Evolutionary conservation across 2,329 filamentous ascomycete species (phyloP).

Genomic region (Sarocladiaceae sp.): DNA sequence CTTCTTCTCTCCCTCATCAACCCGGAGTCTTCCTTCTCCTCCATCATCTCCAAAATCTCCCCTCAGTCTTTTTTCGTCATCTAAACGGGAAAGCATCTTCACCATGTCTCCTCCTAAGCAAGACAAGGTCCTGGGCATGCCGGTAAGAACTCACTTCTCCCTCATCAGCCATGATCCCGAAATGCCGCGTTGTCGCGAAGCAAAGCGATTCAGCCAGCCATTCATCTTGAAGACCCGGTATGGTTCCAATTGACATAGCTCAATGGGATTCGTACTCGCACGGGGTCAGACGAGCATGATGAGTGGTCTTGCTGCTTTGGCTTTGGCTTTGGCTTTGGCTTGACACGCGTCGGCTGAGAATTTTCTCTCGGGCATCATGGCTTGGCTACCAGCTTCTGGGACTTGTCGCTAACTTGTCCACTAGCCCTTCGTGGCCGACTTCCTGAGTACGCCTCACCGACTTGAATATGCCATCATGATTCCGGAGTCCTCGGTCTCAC

Average conservation of each 20-base stretch:
- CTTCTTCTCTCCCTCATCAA: constrained; percentile 9
- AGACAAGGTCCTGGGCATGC: constrained; percentile 62
- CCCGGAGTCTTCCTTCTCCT: constrained; percentile 16
- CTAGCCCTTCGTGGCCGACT: constrained; percentile 94
- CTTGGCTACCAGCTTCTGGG: neutral
- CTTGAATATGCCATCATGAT: neutral
- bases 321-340: neutral
- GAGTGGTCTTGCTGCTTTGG: too few species aligned
- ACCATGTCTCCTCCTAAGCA: constrained; percentile 53
- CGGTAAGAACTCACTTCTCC: constrained; percentile 42
- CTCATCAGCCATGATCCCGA: constrained; percentile 14
- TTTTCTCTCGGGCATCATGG: neutral
- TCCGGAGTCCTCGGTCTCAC: neutral
- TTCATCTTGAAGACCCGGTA: neutral
- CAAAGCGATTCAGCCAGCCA: neutral
- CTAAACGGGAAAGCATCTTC: constrained; percentile 39
- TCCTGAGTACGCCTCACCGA: constrained; percentile 80
- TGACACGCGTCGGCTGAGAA: constrained; percentile 6
- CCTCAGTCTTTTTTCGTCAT: constrained; percentile 53
- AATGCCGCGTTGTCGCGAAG: constrained; percentile 25
- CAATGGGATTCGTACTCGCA: neutral
- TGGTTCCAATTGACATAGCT: neutral
- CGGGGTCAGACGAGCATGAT: too few species aligned
- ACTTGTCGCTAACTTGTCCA: constrained; percentile 28
- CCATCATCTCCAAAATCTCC: constrained; percentile 51